phyloP scores from a whole-genome alignment of 2,329 filamentous ascomycete genomes.

The Claviceps spartinae region DNA sequence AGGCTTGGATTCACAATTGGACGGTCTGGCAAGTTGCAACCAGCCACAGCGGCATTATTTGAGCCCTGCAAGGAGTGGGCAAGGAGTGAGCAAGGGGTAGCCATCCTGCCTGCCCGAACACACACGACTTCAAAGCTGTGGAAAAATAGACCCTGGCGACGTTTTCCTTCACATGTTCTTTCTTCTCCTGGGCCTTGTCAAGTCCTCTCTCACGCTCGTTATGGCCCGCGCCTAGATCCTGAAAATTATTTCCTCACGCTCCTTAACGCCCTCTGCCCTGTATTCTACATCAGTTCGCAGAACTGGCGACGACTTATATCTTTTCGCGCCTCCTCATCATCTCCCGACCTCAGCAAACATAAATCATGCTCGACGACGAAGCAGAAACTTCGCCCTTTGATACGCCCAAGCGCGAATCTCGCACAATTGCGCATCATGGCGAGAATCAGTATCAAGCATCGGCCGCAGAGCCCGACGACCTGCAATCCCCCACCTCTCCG shows the following conservation, averaged over 20 bases:
- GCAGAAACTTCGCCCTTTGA: neutral
- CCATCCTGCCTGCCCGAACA: neutral
- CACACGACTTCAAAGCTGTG: neutral
- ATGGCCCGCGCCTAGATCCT: neutral
- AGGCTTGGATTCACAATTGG: no score
- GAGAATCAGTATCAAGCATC: neutral
- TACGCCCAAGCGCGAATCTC: neutral
- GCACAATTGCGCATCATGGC: neutral
- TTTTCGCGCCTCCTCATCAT: no score
- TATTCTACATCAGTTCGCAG: neutral
- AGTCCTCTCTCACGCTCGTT: neutral
- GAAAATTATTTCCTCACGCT: neutral
- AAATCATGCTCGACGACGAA: slow-evolving; percentile 2
- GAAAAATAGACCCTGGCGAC: neutral
- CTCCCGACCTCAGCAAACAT: no score
- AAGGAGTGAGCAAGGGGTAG: neutral
- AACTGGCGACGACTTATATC: no score
- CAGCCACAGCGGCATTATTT: neutral
- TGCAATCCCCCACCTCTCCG: slow-evolving; percentile 2
- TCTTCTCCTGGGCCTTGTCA: neutral
- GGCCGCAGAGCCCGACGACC: neutral
- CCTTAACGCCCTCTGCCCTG: neutral
- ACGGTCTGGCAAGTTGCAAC: neutral
- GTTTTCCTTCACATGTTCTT: neutral
- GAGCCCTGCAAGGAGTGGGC: neutral